Evolutionary conservation across 345 rosid genomes (phyloP).

Genomic region (Psidium friedrichsthalianum): DNA sequence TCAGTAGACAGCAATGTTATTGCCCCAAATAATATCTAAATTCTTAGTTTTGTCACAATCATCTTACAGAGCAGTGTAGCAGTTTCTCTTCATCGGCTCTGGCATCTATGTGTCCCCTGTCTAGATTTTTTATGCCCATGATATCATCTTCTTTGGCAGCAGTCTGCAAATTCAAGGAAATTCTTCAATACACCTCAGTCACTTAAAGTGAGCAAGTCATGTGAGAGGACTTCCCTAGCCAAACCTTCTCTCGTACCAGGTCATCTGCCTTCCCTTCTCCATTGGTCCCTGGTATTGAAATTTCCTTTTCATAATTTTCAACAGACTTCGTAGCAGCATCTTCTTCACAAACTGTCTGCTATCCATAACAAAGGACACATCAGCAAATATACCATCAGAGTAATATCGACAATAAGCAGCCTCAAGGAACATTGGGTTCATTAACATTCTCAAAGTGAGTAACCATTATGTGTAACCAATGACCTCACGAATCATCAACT

Average conservation of each 20-base stretch:
- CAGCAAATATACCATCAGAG: neutral
- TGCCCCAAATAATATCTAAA: neutral
- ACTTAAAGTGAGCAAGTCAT: neutral
- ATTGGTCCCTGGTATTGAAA: neutral
- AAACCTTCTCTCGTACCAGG: slow-evolving; percentile 1
- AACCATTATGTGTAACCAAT: neutral
- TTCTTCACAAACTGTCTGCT: slow-evolving; percentile 7
- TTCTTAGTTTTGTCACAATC: neutral
- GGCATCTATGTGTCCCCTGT: neutral
- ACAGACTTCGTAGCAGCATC: neutral
- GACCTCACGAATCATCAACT: neutral
- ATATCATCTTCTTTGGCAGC: neutral
- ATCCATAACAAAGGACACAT: neutral
- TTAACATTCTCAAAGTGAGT: neutral
- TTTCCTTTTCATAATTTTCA: neutral
- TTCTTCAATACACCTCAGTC: neutral
- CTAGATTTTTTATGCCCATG: neutral
- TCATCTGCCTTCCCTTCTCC: neutral
- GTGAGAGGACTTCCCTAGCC: neutral
- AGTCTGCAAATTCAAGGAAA: neutral
- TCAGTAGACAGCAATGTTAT: neutral
- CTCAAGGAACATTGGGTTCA: neutral
- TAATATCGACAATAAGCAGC: neutral
- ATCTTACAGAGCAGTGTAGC: neutral
- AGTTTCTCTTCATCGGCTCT: neutral